Evolutionary conservation across 129 eudicot species (phyloP).

Genomic region (Heracleum sosnowskyi): DNA sequence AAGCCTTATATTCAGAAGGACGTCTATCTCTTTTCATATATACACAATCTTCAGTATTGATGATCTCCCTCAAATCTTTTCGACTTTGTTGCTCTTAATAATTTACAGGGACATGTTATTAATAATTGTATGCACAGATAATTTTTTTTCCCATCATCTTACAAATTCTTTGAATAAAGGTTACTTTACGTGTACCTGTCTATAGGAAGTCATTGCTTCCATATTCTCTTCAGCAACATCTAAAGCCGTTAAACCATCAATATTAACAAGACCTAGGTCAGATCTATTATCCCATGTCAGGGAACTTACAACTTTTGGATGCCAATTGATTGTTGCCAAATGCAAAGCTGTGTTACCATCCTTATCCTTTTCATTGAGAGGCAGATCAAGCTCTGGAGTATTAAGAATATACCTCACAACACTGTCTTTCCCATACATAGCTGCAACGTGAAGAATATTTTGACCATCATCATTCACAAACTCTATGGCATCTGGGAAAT

Average conservation of each 20-base stretch:
- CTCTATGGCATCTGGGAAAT: constrained; percentile 23
- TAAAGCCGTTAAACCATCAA: constrained; percentile 27
- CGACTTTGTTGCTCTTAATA: background rate
- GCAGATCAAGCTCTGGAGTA: constrained; percentile 23
- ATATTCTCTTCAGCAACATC: constrained; percentile 38
- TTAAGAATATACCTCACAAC: constrained; percentile 23
- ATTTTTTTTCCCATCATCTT: too few relatives aligned
- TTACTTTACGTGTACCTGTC: constrained; percentile 11
- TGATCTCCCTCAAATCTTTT: background rate
- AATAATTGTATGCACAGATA: background rate
- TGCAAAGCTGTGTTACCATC: constrained; percentile 49
- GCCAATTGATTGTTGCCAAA: constrained; percentile 38
- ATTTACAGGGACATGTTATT: background rate
- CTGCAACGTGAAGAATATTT: constrained; percentile 40
- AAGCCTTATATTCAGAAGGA: too few relatives aligned
- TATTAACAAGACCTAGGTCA: constrained; percentile 18
- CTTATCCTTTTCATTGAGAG: constrained; percentile 31
- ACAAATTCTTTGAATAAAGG: background rate
- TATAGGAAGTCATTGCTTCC: constrained; percentile 30
- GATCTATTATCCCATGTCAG: constrained; percentile 29
- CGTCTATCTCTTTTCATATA: too few relatives aligned
- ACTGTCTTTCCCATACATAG: constrained; percentile 28
- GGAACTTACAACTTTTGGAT: constrained; percentile 29
- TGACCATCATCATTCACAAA: constrained; percentile 25
- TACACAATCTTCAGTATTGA: too few relatives aligned